Evolutionary conservation across 371 early-diverging fungal species (phyloP).

Genomic region (Mucor irregularis): DNA sequence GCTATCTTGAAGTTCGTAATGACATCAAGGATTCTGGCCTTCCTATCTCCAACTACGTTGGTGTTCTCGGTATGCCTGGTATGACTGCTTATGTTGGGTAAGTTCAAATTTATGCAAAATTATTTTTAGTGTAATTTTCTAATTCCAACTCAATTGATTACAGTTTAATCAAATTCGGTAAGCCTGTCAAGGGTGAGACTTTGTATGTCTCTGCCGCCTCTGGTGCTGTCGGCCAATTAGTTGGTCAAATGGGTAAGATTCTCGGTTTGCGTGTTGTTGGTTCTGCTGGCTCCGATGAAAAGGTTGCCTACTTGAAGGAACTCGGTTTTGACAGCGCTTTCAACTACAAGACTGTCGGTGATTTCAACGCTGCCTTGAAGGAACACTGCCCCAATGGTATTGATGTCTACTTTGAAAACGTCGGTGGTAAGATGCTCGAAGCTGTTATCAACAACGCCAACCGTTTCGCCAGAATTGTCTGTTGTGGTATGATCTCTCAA

Average conservation of each 20-base stretch:
- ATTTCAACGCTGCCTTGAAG: conserved; percentile 36
- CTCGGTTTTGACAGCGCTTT: conserved; percentile 75
- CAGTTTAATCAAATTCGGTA: conserved; percentile 31
- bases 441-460: conserved; percentile 58
- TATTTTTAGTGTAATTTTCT: no score
- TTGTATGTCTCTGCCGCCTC: conserved; percentile 59
- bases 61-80: conserved; percentile 58
- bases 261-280: conserved; percentile 77
- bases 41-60: conserved; percentile 51
- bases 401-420: conserved; percentile 76
- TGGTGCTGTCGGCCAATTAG: conserved; percentile 62
- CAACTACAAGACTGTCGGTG: conserved; percentile 78
- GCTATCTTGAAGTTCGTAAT: conserved; percentile 28
- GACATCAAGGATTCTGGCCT: conserved; percentile 35
- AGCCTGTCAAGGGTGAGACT: conserved; percentile 51
- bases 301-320: conserved; percentile 66
- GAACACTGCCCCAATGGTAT: conserved; percentile 68
- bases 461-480: conserved; percentile 55
- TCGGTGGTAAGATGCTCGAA: conserved; percentile 73
- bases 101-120: conserved; percentile 3
- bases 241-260: conserved; percentile 71
- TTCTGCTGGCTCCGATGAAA: conserved; percentile 77
- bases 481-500: conserved; percentile 73
- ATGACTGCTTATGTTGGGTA: conserved; percentile 45
- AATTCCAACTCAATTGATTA: not conserved